Percentiles rank a stretch among this genome's conserved stretches.
phyloP scores from a whole-genome alignment of 331 rosid genomes.

The Quercus tomentella region DNA sequence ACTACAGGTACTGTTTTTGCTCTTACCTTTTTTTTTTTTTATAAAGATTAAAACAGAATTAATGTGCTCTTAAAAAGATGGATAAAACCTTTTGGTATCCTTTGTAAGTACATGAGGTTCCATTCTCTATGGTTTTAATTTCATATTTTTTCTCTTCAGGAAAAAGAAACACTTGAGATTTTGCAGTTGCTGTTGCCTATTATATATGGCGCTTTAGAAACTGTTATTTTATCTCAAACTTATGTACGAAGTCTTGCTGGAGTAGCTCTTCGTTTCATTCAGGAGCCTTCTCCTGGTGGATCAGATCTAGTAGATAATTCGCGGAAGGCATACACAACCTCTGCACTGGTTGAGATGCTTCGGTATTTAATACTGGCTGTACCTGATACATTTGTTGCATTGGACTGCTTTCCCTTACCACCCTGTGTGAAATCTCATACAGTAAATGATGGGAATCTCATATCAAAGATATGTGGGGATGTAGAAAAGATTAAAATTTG shows the following conservation, averaged over 20 bases:
- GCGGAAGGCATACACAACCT: conserved; percentile 77
- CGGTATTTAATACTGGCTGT: conserved; percentile 80
- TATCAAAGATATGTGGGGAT: conserved; percentile 58
- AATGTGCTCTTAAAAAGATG: conserved; percentile 4
- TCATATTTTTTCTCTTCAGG: conserved; percentile 51
- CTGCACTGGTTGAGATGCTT: conserved; percentile 90
- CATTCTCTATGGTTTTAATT: conserved; percentile 24
- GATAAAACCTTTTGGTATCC: neutral
- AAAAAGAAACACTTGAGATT: conserved; percentile 73
- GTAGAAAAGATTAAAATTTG: conserved; percentile 48
- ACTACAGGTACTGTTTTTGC: conserved; percentile 59
- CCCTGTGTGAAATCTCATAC: conserved; percentile 64
- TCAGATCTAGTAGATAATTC: conserved; percentile 95
- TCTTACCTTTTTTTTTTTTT: neutral
- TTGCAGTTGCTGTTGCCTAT: conserved; percentile 91
- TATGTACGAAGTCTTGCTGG: conserved; percentile 86
- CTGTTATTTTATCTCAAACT: conserved; percentile 77
- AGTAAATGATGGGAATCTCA: conserved; percentile 67
- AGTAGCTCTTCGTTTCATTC: conserved; percentile 64
- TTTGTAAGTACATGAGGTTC: neutral
- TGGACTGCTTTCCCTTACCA: conserved; percentile 96
- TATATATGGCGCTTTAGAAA: conserved; percentile 85
- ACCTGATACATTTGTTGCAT: conserved; percentile 91
- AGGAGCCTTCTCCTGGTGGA: conserved; percentile 93
- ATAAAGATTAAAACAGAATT: neutral